Percentiles rank a stretch among this genome's conserved stretches.
These are phyloP conservation scores for Carpinus viminea DNA, from an alignment of 306 rosid genomes.

Conservation along the genomic window DNA sequence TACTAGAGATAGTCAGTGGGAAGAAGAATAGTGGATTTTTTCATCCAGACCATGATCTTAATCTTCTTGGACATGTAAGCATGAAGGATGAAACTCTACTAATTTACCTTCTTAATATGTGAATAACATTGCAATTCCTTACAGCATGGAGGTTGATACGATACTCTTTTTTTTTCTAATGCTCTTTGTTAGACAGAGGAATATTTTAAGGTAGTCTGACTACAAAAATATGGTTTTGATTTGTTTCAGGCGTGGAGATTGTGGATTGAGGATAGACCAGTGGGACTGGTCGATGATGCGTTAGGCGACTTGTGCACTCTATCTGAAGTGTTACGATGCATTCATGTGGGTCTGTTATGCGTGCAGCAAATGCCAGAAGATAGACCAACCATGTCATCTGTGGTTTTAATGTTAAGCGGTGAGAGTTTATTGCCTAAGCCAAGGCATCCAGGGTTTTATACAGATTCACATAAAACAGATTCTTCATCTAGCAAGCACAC, in stretches of 20 bases:
- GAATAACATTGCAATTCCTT: neutral
- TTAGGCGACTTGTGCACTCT: neutral
- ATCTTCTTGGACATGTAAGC: constrained; percentile 55
- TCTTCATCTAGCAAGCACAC: constrained; percentile 13
- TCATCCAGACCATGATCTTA: constrained; percentile 25
- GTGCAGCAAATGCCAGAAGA: constrained; percentile 36
- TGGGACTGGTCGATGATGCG: constrained; percentile 22
- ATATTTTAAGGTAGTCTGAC: neutral
- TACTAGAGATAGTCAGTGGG: constrained; percentile 53
- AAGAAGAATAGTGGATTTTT: constrained; percentile 47
- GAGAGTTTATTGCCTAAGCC: too few species aligned
- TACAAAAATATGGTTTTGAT: neutral
- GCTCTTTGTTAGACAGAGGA: neutral
- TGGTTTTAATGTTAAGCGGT: too few species aligned
- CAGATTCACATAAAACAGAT: constrained; percentile 1
- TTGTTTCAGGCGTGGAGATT: constrained; percentile 31
- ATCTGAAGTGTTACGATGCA: constrained; percentile 37
- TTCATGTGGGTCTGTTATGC: constrained; percentile 57
- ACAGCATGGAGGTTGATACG: neutral
- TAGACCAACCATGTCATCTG: too few species aligned
- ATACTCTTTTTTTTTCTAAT: neutral
- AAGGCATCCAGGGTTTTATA: too few species aligned
- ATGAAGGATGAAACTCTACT: neutral
- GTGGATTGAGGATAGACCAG: constrained; percentile 9
- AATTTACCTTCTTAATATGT: too few species aligned